Percentiles rank a stretch among this genome's conserved stretches.
phyloP scores from a whole-genome alignment of 2,329 filamentous ascomycete genomes.

The Dactylellina drechsleri region DNA sequence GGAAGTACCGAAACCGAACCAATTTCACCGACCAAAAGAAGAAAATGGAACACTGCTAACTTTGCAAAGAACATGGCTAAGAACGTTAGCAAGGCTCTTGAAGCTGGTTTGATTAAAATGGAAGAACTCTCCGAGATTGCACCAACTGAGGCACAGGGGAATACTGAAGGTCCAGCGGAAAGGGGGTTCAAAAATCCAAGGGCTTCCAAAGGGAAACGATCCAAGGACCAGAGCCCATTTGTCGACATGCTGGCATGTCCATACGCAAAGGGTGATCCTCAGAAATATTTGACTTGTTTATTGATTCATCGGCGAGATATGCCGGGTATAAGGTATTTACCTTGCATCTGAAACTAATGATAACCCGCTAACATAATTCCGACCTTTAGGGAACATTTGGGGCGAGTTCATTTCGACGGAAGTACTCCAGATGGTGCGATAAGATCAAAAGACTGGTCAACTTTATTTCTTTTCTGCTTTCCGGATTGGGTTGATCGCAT shows the following conservation, averaged over 20 bases:
- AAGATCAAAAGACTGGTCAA: constrained; percentile 42
- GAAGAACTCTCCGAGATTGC: constrained; percentile 39
- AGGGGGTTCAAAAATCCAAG: constrained; percentile 16
- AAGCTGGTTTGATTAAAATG: constrained; percentile 47
- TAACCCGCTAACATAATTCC: constrained; percentile 5
- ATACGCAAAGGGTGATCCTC: constrained; percentile 45
- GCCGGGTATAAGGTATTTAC: constrained; percentile 42
- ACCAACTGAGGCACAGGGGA: background rate
- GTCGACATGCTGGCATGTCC: constrained; percentile 48
- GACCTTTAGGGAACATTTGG: constrained; percentile 35
- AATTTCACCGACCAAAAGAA: constrained; percentile 37
- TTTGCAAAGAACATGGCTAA: constrained; percentile 47
- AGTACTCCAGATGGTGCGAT: constrained; percentile 40
- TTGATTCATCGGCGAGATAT: constrained; percentile 50
- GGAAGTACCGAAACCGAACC: constrained; percentile 22
- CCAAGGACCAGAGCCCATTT: constrained; percentile 48
- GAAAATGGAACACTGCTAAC: constrained; percentile 27
- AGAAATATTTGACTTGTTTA: constrained; percentile 48
- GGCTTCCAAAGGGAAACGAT: constrained; percentile 17
- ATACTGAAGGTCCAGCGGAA: background rate
- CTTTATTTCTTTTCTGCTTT: constrained; percentile 42
- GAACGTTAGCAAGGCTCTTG: constrained; percentile 41
- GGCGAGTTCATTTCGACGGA: constrained; percentile 41
- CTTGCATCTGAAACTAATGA: background rate
- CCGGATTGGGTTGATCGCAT: constrained; percentile 28